Base-by-base conservation (phyloP, 164 flowering plant species). In the Aristolochia californica region DNA sequence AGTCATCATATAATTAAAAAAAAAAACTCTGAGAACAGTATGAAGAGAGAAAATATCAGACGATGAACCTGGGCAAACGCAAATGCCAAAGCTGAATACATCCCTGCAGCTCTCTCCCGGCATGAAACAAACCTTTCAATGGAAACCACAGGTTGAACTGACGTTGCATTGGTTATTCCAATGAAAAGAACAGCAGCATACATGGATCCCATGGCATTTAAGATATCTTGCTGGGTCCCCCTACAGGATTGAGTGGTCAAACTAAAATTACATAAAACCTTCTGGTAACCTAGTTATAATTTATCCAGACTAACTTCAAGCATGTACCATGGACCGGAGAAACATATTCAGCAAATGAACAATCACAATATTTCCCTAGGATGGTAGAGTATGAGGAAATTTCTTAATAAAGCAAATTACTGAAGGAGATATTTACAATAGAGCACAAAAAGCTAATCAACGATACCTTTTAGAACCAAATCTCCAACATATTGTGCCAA, bases 121-220 rank as follows among this genome's bases (percentile, higher is more conserved):
- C 90, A 94, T 9, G 99, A 94, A 67, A 94, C 99, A 71, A 75
- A 86, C 83, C 97, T 81, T 73, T 94, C 99, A 17, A 84, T 69
- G 63, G 96, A 94, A 66, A 94, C 90, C 58, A 93, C 99, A 28
- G 97, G 99, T 66, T 90, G 97, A 74, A 83, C 95, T 38, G 97
- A 87, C 38, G 84, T 72, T 43, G 71, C 93, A 71, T 94, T 94
- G 52, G 99, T 90, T 30, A 94, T 68, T 48, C 99, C 97, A 58
- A 90, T 76, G 62, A 94, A 94, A 30, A 94, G 67, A 43, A 93
- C 81, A 13, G 99, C 99, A 15, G 84, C 80, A 68, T 93, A 93
- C 90, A 93, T 73, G 63, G 99, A 87, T 56, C 97, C 99, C 96
- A 93, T 84, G 38, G 99, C 95, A 74, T 93, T 88, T 20, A 75